phyloP scores from a whole-genome alignment of 352 stramenopile species.

The Stramenopiles sp. region DNA sequence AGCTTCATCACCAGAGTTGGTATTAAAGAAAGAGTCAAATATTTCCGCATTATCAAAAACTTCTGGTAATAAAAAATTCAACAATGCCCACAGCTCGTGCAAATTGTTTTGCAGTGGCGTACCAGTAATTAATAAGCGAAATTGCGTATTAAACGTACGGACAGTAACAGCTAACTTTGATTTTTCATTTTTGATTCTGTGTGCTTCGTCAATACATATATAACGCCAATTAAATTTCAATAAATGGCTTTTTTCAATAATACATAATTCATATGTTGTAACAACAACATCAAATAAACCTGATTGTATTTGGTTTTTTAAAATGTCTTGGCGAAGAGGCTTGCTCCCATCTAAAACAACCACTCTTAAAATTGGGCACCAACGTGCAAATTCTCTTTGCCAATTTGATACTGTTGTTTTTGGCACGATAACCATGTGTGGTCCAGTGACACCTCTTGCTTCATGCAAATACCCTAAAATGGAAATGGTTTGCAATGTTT shows the following conservation, averaged over 20 bases:
- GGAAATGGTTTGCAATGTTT: conserved; percentile 67
- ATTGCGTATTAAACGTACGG: conserved; percentile 50
- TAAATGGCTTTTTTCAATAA: conserved; percentile 72
- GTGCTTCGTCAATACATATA: conserved; percentile 91
- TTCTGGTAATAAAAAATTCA: conserved; percentile 96
- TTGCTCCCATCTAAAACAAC: conserved; percentile 79
- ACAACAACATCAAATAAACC: conserved; percentile 79
- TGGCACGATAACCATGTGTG: conserved; percentile 77
- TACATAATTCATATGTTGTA: conserved; percentile 90
- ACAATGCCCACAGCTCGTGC: conserved; percentile 94
- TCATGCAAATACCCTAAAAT: conserved; percentile 54
- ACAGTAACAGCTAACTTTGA: conserved; percentile 64
- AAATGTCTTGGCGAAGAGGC: conserved; percentile 50
- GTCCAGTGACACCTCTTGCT: conserved; percentile 39
- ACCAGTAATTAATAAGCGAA: conserved; percentile 78
- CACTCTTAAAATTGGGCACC: conserved; percentile 62
- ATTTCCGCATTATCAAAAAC: conserved; percentile 90
- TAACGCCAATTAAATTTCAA: too few species aligned
- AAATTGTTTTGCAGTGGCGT: conserved; percentile 98
- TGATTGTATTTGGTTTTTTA: conserved; percentile 52
- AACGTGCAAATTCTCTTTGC: conserved; percentile 71
- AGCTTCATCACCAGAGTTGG: conserved; percentile 76
- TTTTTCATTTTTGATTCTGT: conserved; percentile 95
- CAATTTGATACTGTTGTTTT: conserved; percentile 79
- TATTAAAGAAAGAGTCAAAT: conserved; percentile 98